These are phyloP conservation scores for Pyrenochaeta sp. DNA, from an alignment of 2,329 filamentous ascomycete genomes.

Conservation along the genomic window DNA sequence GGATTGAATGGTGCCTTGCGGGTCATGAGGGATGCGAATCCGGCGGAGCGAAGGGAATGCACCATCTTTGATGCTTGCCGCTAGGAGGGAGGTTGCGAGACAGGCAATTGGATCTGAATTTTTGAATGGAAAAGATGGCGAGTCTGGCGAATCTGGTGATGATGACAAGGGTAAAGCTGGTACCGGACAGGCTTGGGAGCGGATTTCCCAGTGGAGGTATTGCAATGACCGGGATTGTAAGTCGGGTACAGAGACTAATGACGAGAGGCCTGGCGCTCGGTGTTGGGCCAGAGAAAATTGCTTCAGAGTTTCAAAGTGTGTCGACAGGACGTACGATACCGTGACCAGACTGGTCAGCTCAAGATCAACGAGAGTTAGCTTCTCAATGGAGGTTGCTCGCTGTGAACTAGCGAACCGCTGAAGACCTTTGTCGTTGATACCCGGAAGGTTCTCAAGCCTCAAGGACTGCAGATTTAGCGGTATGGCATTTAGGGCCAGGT, in stretches of 20 bases:
- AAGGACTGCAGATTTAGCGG: conserved; percentile 60
- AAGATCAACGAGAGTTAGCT: conserved; percentile 62
- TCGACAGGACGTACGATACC: conserved; percentile 61
- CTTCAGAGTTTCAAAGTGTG: conserved; percentile 53
- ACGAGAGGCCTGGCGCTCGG: conserved; percentile 56
- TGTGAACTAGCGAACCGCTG: conserved; percentile 59
- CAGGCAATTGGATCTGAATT: conserved; percentile 56
- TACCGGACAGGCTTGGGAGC: conserved; percentile 35
- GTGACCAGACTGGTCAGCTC: conserved; percentile 61
- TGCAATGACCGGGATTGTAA: conserved; percentile 60
- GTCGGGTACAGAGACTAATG: conserved; percentile 54
- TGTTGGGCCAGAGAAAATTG: conserved; percentile 63
- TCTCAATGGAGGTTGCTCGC: conserved; percentile 55
- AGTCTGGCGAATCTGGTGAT: background rate
- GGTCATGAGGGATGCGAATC: conserved; percentile 73
- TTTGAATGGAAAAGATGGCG: conserved; percentile 24
- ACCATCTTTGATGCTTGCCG: conserved; percentile 66
- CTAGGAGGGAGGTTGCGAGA: conserved; percentile 69
- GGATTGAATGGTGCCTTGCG: conserved; percentile 72
- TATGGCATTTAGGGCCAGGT: conserved; percentile 62
- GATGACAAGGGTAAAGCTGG: conserved; percentile 17
- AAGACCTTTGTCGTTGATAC: conserved; percentile 65
- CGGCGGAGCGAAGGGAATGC: conserved; percentile 70
- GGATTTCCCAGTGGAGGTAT: conserved; percentile 68
- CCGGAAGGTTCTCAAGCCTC: conserved; percentile 63